Evolutionary conservation across 2,329 filamentous ascomycete species (phyloP), one percentile per base, ranked within the genome.

Genomic region (Arthrobotrys iridis): DNA sequence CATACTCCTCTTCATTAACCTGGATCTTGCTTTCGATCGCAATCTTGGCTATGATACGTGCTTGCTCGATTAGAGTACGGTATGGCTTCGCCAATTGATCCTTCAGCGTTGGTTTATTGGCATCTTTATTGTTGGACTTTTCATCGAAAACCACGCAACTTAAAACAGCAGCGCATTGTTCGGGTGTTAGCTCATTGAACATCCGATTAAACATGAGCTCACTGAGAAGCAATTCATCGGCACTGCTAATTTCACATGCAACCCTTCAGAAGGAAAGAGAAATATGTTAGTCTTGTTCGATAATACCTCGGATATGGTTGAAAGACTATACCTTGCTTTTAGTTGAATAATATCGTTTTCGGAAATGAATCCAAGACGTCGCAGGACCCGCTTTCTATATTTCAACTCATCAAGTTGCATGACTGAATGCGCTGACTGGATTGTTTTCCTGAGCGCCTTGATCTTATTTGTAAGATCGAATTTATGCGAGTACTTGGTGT

Each of bases 81-180:
- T 89, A 95, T 13, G 93, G 92, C 84, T 96, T 96, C 66, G 88
- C 87, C 30, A 98, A 86, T 76, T 97, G 92, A 78, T 97, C 93
- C 79, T 90, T 91, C 55, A 97, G 85, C 4, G 83, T 79, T 11
- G 88, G 87, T 2, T 88, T 85, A 10, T 93, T 89, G 3, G 28
- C 48, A 13, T 75, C 63, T 26, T 75, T 75, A 35, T 52, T 75
- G 79, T 94, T 91, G 52, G 92, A 89, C 85, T 96, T 97, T 84
- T 99, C 95, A 81, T 99, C 96, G 79, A 98, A 97, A 78, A 99
- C 95, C 84, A 99, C 98, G 80, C 92, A 93, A 79, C 92, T 96
- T 72, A 99, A 86, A 4, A 93, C 88, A 0, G 94, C 88, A 0
- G 95, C 95, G 79, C 90, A 92, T 78, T 94, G 87, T 82, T 98